Conservation (phyloP, 2,329 filamentous ascomycete genomes). For the Ilyonectria robusta region DNA sequence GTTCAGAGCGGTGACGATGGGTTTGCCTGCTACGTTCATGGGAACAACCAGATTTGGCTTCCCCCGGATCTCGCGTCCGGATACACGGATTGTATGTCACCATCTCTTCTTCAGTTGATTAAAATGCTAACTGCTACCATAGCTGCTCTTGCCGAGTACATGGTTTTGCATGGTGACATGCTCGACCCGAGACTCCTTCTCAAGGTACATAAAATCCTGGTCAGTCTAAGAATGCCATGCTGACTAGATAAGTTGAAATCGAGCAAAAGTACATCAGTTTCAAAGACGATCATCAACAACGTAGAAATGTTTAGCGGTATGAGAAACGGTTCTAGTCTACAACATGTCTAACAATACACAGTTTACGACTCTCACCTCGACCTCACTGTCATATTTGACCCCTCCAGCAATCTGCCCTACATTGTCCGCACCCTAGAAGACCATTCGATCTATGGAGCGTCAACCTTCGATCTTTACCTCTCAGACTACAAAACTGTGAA, state of each 20-base stretch:
- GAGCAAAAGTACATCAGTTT: not conserved
- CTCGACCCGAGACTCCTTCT: constrained; percentile 25
- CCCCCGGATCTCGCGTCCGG: constrained; percentile 17
- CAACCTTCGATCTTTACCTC: constrained; percentile 27
- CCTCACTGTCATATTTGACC: constrained; percentile 22
- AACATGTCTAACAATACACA: not conserved
- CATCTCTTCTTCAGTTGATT: accelerated
- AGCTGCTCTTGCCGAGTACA: constrained; percentile 16
- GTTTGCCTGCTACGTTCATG: constrained; percentile 29
- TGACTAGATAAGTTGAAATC: constrained; percentile 2
- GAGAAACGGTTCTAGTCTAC: accelerated
- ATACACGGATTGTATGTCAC: constrained; percentile 18
- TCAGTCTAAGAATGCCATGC: too few relatives aligned
- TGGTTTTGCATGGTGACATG: constrained; percentile 26
- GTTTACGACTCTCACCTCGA: not conserved
- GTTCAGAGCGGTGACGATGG: constrained; percentile 10
- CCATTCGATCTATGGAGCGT: constrained; percentile 17
- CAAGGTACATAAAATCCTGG: not conserved
- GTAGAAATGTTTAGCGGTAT: constrained; percentile 24
- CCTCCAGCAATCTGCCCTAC: constrained; percentile 18
- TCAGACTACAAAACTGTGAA: constrained; percentile 22
- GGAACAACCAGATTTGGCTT: constrained; percentile 35
- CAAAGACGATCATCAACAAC: constrained; percentile 9
- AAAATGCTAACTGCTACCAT: accelerated
- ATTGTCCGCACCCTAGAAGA: constrained; percentile 28